Conservation (phyloP, 768 basidiomycete species). For the Tephrocybe sp. region DNA sequence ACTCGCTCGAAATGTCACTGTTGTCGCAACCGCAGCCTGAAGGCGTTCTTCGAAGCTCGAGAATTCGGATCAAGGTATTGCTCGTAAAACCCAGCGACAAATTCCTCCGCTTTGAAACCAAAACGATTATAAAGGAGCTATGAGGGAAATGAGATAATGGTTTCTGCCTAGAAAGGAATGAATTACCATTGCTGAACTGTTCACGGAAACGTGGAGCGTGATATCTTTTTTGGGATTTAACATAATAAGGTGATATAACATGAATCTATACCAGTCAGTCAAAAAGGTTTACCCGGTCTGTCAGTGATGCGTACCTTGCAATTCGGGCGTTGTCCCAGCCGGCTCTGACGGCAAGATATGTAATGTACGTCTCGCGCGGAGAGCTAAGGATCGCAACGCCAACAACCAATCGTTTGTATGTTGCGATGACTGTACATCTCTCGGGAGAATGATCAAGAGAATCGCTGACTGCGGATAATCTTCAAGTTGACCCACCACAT, state of each 20-base stretch:
- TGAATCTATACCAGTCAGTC: slow-evolving; percentile 46
- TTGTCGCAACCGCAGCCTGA: slow-evolving; percentile 71
- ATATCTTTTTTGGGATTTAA: slow-evolving; percentile 77
- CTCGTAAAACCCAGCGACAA: slow-evolving; percentile 80
- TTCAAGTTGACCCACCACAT: no score
- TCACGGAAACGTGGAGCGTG: slow-evolving; percentile 79
- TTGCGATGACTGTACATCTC: slow-evolving; percentile 72
- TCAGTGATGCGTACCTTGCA: slow-evolving; percentile 52
- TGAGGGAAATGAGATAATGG: background rate
- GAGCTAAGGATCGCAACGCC: slow-evolving; percentile 77
- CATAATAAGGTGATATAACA: slow-evolving; percentile 75
- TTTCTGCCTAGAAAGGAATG: slow-evolving; percentile 6
- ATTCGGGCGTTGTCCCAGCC: slow-evolving; percentile 84
- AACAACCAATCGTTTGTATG: slow-evolving; percentile 69
- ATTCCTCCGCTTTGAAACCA: slow-evolving; percentile 87
- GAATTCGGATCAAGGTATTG: slow-evolving; percentile 72
- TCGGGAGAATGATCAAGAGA: slow-evolving; percentile 70
- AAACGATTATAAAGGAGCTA: slow-evolving; percentile 83
- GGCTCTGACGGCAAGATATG: slow-evolving; percentile 73
- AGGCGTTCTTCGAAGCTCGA: slow-evolving; percentile 77
- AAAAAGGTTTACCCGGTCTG: slow-evolving; percentile 8
- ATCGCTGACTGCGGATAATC: slow-evolving; percentile 54
- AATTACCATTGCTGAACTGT: slow-evolving; percentile 76
- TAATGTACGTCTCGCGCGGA: slow-evolving; percentile 80
- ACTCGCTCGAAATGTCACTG: slow-evolving; percentile 18